phyloP scores from a whole-genome alignment of 2,329 filamentous ascomycete species.

The Xylaria sp. region DNA sequence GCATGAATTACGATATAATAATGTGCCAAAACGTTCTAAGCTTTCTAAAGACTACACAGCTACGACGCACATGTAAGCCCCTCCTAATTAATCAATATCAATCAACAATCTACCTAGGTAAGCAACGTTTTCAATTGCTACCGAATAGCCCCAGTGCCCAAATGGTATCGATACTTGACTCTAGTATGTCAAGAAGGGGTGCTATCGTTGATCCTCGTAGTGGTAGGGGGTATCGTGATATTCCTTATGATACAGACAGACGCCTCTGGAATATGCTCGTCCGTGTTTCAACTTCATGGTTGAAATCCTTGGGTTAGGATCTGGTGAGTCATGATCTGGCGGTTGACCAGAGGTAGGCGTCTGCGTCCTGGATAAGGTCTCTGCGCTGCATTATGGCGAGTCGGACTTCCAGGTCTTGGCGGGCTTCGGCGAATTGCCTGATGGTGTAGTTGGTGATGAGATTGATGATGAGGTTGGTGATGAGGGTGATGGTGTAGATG shows the following conservation, averaged over 20 bases:
- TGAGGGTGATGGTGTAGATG: slow-evolving; percentile 35
- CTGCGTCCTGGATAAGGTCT: slow-evolving; percentile 44
- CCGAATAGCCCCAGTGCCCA: slow-evolving; percentile 17
- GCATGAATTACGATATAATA: slow-evolving; percentile 27
- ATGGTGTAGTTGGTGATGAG: slow-evolving; percentile 26
- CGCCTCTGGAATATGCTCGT: not conserved
- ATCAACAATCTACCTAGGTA: slow-evolving; percentile 21
- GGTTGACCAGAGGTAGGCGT: slow-evolving; percentile 47
- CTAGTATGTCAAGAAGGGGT: slow-evolving; percentile 14
- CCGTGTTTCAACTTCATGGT: slow-evolving; percentile 34
- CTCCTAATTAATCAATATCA: slow-evolving; percentile 14
- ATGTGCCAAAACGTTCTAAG: slow-evolving; percentile 29
- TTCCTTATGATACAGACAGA: not conserved
- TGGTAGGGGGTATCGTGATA: not conserved
- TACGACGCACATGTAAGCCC: slow-evolving; percentile 28
- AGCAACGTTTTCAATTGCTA: slow-evolving; percentile 2
- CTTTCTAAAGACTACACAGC: slow-evolving; percentile 21
- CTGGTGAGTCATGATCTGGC: slow-evolving; percentile 49
- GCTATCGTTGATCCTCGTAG: not conserved
- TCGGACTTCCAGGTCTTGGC: slow-evolving; percentile 34
- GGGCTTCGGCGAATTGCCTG: slow-evolving; percentile 32
- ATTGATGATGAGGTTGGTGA: slow-evolving; percentile 29
- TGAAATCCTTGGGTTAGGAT: slow-evolving; percentile 49
- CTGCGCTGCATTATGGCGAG: slow-evolving; percentile 35
- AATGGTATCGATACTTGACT: slow-evolving; percentile 33